Evolutionary conservation across 1,284 basidiomycete species (phyloP), one percentile per base, ranked within the genome.

Genomic region (Trametes sp.): DNA sequence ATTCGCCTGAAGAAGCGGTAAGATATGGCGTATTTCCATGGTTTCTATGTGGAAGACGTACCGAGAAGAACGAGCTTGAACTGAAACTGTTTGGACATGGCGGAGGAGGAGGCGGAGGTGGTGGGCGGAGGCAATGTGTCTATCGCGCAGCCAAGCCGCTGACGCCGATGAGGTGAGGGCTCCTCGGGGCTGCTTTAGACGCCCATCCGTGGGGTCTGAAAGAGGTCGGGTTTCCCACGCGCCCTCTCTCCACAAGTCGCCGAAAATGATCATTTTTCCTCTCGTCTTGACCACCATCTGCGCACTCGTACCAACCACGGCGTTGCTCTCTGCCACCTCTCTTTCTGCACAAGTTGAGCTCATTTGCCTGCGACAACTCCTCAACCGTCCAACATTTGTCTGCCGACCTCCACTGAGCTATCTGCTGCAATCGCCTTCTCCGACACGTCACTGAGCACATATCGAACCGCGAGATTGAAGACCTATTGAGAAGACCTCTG

Each of bases 1-100:
- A 97, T 81, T 98, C 96, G 73, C 96, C 95, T 94, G 74, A 28
- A 62, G 51, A 41, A 55, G 53, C 65, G 21, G 23, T 19, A 3
- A 58, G 41, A 57, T 29, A 65, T 36, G 9, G 31, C 28, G 16
- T 1, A 10, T 14, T 26, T 13, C 1, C 7, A 3, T 13, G 4
- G 14, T 6, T 41, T 19, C 62, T 31, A 2, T 1, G 14, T 42
- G 31, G 11, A 2, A 51, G 10, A 77, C 83, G 66, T 54, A 95
- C 95, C 95, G 64, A 97, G 87, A 42, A 97, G 86, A 61, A 97
- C 95, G 69, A 97, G 91, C 78, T 97, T 97, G 80, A 93, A 93
- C 79, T 93, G 92, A 69, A 84, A 90, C 77, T 93, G 91, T 76
- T 91, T 92, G 63, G 91, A 90, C 90, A 92, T 92, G 76, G 78